Percentiles rank a stretch among this genome's conserved stretches.
Conservation (phyloP, 2,329 filamentous ascomycete species). For the Sarocladium oryzae region DNA sequence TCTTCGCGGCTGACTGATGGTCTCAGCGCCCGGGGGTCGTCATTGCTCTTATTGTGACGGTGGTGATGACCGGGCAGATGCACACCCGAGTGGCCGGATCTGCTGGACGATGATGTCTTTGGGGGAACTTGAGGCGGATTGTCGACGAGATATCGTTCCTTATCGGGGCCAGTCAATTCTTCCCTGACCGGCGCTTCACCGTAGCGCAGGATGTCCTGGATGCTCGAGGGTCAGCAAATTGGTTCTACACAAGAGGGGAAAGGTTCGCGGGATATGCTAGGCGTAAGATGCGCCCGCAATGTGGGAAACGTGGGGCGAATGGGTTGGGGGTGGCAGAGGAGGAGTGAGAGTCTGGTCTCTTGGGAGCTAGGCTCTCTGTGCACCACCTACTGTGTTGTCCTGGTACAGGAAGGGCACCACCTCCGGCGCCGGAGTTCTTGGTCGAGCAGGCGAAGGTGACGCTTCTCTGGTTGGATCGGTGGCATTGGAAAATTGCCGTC, state of each 20-base stretch:
- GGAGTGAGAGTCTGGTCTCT: too few species aligned
- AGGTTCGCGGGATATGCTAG: not conserved
- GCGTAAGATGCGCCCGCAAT: slow-evolving; percentile 1
- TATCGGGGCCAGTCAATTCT: slow-evolving; percentile 62
- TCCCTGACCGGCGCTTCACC: slow-evolving; percentile 72
- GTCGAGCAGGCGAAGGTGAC: slow-evolving; percentile 70
- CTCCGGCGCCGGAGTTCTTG: slow-evolving; percentile 75
- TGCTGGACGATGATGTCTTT: slow-evolving; percentile 58
- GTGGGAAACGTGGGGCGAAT: slow-evolving; percentile 7
- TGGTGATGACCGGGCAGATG: slow-evolving; percentile 59
- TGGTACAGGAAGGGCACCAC: slow-evolving; percentile 98
- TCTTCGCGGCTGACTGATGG: slow-evolving; percentile 75
- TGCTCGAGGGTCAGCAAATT: slow-evolving; percentile 17
- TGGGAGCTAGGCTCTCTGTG: slow-evolving; percentile 5
- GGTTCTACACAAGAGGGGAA: slow-evolving; percentile 12
- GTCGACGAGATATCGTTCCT: slow-evolving; percentile 57
- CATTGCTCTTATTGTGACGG: slow-evolving; percentile 64
- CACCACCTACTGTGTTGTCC: slow-evolving; percentile 52
- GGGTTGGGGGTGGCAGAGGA: too few species aligned
- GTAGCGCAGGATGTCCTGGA: slow-evolving; percentile 66
- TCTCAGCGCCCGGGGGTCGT: slow-evolving; percentile 58
- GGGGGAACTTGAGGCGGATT: slow-evolving; percentile 38
- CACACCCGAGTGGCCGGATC: slow-evolving; percentile 53
- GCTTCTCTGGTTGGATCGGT: slow-evolving; percentile 66
- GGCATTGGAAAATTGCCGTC: slow-evolving; percentile 75